Evolutionary conservation across 495 filamentous ascomycete species (phyloP).

Genomic region (Collariella sp.): DNA sequence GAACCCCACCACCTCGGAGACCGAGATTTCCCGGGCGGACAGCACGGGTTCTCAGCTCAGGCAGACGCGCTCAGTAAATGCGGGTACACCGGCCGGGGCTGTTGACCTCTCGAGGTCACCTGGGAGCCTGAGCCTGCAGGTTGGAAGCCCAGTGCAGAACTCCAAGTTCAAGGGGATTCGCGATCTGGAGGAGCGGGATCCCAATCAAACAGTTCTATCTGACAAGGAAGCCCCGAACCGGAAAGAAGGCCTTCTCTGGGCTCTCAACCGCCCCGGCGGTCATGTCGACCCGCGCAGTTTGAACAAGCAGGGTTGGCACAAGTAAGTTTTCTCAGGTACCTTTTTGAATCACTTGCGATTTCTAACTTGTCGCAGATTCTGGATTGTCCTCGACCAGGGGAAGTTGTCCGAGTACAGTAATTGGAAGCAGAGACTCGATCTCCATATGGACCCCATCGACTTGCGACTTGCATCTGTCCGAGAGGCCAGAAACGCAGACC

Average conservation of each 20-base stretch:
- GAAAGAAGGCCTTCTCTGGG: slow-evolving; percentile 94
- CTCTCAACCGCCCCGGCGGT: slow-evolving; percentile 82
- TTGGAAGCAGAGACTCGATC: slow-evolving; percentile 94
- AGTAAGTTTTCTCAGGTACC: slow-evolving; percentile 52
- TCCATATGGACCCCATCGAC: slow-evolving; percentile 98
- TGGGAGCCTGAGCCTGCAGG: slow-evolving; percentile 32
- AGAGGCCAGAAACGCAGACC: slow-evolving; percentile 86
- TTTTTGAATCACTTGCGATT: background rate
- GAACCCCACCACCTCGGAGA: slow-evolving; percentile 43
- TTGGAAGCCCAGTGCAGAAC: slow-evolving; percentile 47
- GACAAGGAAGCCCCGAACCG: slow-evolving; percentile 46
- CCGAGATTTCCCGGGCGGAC: slow-evolving; percentile 60
- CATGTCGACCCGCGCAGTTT: slow-evolving; percentile 91
- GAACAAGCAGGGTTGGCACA: slow-evolving; percentile 98
- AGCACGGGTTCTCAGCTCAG: slow-evolving; percentile 61
- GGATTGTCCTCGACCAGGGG: slow-evolving; percentile 95
- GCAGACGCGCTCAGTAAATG: slow-evolving; percentile 30
- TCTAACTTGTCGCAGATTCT: slow-evolving; percentile 56
- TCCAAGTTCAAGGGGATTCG: slow-evolving; percentile 79
- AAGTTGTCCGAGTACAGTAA: slow-evolving; percentile 97
- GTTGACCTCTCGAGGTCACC: slow-evolving; percentile 38
- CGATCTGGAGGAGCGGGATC: slow-evolving; percentile 76
- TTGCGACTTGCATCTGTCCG: slow-evolving; percentile 93
- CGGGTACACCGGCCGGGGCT: slow-evolving; percentile 16
- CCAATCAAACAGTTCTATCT: slow-evolving; percentile 34